Evolutionary conservation across 768 basidiomycete species (phyloP).

Genomic region (Kwoniella sp.): DNA sequence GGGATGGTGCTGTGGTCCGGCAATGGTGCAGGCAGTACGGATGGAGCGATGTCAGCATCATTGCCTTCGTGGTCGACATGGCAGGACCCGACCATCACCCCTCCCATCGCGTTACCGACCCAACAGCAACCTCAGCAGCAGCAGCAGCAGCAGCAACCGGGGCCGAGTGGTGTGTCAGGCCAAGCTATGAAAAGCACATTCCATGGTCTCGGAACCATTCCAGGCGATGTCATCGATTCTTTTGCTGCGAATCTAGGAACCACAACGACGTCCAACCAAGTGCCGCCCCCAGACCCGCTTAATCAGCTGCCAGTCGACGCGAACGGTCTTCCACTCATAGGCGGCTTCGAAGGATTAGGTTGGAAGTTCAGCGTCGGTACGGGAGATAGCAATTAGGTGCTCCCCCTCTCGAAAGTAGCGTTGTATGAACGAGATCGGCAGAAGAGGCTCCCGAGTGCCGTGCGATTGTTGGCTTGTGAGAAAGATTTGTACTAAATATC

Average conservation of each 20-base stretch:
- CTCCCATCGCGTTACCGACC: background rate
- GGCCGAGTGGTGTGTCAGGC: background rate
- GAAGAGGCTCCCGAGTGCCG: too few relatives aligned
- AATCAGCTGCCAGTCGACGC: background rate
- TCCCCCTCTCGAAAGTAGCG: too few relatives aligned
- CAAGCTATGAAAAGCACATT: background rate
- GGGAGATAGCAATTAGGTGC: background rate
- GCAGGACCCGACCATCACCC: background rate
- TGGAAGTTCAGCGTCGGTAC: background rate
- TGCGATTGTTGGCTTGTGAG: too few relatives aligned
- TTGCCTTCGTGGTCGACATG: background rate
- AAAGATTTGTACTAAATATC: too few relatives aligned
- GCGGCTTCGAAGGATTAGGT: background rate
- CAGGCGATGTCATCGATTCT: background rate
- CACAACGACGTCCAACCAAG: background rate
- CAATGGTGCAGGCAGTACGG: background rate
- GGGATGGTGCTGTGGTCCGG: background rate
- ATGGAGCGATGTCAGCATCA: background rate
- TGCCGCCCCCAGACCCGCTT: background rate
- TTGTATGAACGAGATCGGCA: too few relatives aligned
- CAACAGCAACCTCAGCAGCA: background rate
- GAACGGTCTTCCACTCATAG: background rate
- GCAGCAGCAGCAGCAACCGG: background rate
- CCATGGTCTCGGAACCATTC: background rate
- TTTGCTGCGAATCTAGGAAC: too few relatives aligned